Evolutionary conservation across 1,284 basidiomycete species (phyloP), one percentile per base, ranked within the genome.

Genomic region (Tilletiaria anomala): DNA sequence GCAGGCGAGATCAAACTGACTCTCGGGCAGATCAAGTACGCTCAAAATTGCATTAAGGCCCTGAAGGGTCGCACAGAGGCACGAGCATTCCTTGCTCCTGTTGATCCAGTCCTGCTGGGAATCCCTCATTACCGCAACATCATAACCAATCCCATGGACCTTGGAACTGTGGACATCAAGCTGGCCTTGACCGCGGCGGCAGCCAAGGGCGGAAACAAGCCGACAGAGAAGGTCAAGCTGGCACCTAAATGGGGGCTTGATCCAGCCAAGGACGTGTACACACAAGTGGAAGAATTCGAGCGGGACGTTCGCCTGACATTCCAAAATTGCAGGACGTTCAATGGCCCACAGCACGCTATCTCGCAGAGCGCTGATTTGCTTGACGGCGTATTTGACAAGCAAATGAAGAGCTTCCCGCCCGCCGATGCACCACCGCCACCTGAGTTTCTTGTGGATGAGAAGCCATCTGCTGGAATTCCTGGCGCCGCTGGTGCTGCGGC

Each of bases 141-240:
- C 62, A 79, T 99, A 70, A 82, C 79, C 58, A 76, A 76, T 23
- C 93, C 93, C 0, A 94, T 94, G 85, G 93, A 97, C 67, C 76
- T 99, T 38, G 75, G 78, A n/a, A 93, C 89, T 17, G 77, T 96
- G 49, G 91, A 96, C 69, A 77, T 77, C 57, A 93, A 94, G 70
- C 53, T 65, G 8, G 54, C 61, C 6, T 43, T 64, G 17, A 63
- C 62, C 22, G 52, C 62, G 10, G 26, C 26, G 10, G n/a, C 26
- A 8, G 10, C n/a, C 26, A 29, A 29, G 19, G 49, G 49, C 21
- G 50, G 50, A 2, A 41, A 52, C 33, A 56, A 58, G 34, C 50
- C 50, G 18, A 45, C 53, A 2, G 62, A 65, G 35, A 64, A 64
- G 20, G 34, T 36, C 35, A 19, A 24, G 34, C 34, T 20, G 15